A percentile compares a stretch with the other conserved stretches of the same genome.
Evolutionary conservation across 768 basidiomycete genomes (phyloP).

Genomic region (Mrakia frigida): DNA sequence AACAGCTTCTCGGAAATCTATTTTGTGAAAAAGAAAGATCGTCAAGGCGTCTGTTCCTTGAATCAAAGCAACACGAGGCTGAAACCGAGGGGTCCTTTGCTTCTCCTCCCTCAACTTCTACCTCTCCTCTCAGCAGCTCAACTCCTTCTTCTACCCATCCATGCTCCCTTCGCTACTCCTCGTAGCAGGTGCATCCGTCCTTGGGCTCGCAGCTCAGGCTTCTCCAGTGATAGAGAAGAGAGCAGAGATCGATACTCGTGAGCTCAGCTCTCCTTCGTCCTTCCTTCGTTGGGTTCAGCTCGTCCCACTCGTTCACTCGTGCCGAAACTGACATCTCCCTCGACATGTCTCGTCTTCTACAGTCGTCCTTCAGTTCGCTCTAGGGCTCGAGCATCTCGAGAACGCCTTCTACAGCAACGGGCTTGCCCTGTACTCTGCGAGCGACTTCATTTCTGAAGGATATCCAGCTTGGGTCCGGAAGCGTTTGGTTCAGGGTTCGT

Average conservation of each 20-base stretch:
- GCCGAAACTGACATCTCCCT: neutral
- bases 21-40: too few species aligned
- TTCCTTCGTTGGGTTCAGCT: neutral
- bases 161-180: neutral
- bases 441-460: constrained; percentile 50
- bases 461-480: neutral
- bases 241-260: neutral
- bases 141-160: neutral
- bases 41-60: too few species aligned
- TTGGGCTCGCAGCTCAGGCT: neutral
- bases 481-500: neutral
- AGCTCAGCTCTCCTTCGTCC: neutral
- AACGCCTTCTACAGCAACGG: constrained; percentile 34
- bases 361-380: constrained; percentile 2
- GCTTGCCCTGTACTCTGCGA: constrained; percentile 50
- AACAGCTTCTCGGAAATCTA: too few species aligned
- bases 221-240: neutral
- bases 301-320: neutral
- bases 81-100: too few species aligned
- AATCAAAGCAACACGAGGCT: too few species aligned
- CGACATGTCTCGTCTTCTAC: neutral
- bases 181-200: neutral
- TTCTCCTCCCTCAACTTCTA: neutral
- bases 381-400: constrained; percentile 3
- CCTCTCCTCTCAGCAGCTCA: neutral